Conservation (phyloP, 2,329 filamentous ascomycete genomes). For the Bipolaris oryzae region DNA sequence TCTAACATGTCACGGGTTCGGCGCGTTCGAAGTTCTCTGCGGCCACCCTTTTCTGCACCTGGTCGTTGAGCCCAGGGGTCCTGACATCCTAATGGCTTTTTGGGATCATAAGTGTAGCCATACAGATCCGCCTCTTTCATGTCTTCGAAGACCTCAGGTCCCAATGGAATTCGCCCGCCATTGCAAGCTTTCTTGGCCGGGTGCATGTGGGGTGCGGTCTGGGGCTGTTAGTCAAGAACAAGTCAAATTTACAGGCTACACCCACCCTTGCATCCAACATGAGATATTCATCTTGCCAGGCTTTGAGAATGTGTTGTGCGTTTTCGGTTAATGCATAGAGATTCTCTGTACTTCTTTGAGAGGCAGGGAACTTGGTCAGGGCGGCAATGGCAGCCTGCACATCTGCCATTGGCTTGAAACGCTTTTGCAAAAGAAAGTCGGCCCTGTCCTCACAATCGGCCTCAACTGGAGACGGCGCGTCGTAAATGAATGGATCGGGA, state of each 20-base stretch:
- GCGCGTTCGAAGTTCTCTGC: conserved; percentile 55
- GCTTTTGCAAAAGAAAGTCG: conserved; percentile 49
- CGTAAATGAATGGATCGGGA: conserved; percentile 45
- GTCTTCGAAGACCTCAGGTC: conserved; percentile 60
- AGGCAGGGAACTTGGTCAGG: conserved; percentile 51
- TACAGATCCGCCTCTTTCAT: conserved; percentile 67
- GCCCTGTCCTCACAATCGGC: conserved; percentile 49
- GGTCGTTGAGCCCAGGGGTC: conserved; percentile 62
- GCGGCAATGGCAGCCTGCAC: conserved; percentile 51
- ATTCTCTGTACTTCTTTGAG: conserved; percentile 56
- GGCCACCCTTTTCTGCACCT: conserved; percentile 52
- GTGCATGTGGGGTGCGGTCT: conserved; percentile 59
- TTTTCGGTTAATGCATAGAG: conserved; percentile 63
- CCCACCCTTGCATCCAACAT: conserved; percentile 55
- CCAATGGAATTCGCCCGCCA: conserved; percentile 54
- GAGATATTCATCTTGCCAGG: conserved; percentile 66
- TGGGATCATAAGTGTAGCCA: conserved; percentile 63
- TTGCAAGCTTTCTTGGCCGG: conserved; percentile 59
- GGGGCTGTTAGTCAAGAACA: conserved; percentile 25
- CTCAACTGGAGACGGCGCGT: conserved; percentile 33
- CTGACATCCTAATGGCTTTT: conserved; percentile 57
- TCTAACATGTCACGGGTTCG: conserved; percentile 49
- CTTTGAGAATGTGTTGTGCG: conserved; percentile 57
- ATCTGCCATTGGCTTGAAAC: conserved; percentile 52
- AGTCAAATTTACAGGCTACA: conserved; percentile 14